Evolutionary conservation across 1,139 yeast genomes (phyloP), one percentile per base, ranked within the genome.

Genomic region (Insectozyma bohioensis): DNA sequence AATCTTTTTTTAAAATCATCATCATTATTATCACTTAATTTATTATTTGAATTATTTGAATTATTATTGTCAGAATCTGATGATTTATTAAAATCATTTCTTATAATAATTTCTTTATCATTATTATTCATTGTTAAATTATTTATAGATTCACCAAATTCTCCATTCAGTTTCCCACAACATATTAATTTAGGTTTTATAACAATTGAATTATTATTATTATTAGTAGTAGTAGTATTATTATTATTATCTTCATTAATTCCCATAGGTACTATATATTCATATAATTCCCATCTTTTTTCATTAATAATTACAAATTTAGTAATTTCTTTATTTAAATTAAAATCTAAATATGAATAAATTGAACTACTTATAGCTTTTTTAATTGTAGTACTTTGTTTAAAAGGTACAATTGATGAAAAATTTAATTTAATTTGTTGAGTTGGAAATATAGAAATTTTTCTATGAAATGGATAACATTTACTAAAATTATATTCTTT

Each of bases 401-500:
- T 64, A 42, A 73, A 59, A 28, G 64, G 49, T 12, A 49, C 45
- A 5, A 51, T 40, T 1, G 58, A 67, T 9, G 36, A 24, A 48
- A 54, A 63, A 58, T 61, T 63, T 33, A 78, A 61, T 37, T 66
- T 70, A 21, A 72, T 54, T 18, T 78, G 77, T 45, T 81, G 90
- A 0, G 92, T 81, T 14, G 74, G 71, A 52, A 73, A 81, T 23
- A 80, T 78, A 24, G 75, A 68, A 33, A 79, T 67, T 49, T 82
- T 81, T 36, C 95, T 66, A 53, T 84, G 85, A 37, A 80, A 75
- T 1, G 97, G 97, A 59, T 86, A 88, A 47, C 94, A 85, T 48
- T 80, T 82, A 12, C 81, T 78, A 56, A 80, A 86, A 37, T 80
- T 70, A 43, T 75, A 67, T 52, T 85, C 95, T 40, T 75, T 73